Evolutionary conservation across 345 rosid genomes (phyloP), one percentile per base, ranked within the genome.

Genomic region (Eucalyptus erythrocorys): DNA sequence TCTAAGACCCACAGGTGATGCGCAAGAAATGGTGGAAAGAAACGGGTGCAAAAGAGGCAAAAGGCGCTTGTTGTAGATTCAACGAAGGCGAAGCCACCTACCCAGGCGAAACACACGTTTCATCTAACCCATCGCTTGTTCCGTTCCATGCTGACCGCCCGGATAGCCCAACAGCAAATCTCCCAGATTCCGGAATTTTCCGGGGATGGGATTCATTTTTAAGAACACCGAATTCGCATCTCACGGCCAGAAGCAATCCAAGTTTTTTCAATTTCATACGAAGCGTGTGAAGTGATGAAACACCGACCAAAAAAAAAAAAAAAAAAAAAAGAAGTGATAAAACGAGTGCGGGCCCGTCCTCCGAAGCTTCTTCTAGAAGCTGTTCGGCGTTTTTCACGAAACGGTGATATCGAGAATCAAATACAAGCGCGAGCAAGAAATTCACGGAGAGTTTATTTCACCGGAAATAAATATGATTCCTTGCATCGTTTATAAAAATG

Each of bases 1-100:
- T 76, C 21, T n/a, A 64, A n/a, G 76, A 61, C 71, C 34, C 71
- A 7, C 37, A 13, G 81, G 19, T 5, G 42, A 19, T 71, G 81
- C 26, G 12, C 81, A 3, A 37, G 45, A 37, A 59, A 26, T 9
- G 24, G 26, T 2, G 0, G 11, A 15, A 71, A 7, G 43, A 19
- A 37, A 37, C 26, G 81, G 22, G 27, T 3, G 17, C 13, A 10
- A 8, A 34, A 37, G 30, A 21, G 82, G 84, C 47, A 40, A 76
- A 40, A 42, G 47, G 47, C 47, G 24, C 27, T 71, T 32, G 80
- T 71, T 19, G 27, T 2, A 19, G 81, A 71, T 71, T 71, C 45
- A 71, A 71, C 45, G 6, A 71, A 71, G 81, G 45, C 6, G 30
- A 40, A 22, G 88, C 85, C 88, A 87, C 68, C 88, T 87, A 87